Percentiles rank a stretch among this genome's conserved stretches.
phyloP scores from a whole-genome alignment of 768 basidiomycete genomes.

The Lactifluus rugatus region DNA sequence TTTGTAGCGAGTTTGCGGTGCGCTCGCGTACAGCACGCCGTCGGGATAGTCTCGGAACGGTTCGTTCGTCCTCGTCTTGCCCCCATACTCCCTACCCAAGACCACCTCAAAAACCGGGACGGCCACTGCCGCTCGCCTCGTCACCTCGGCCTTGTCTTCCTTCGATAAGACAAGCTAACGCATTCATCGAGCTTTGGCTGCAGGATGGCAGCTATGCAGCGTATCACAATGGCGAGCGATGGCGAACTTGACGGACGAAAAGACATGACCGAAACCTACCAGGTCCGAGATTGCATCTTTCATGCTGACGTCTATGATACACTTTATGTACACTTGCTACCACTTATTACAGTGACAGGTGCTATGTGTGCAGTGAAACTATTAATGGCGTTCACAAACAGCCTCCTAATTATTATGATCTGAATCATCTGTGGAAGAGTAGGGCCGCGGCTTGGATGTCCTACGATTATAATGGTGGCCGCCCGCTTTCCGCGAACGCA shows the following conservation, averaged over 20 bases:
- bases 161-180: slow-evolving; percentile 19
- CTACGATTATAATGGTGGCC: neutral
- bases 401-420: neutral
- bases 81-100: neutral
- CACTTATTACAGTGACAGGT: neutral
- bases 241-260: neutral
- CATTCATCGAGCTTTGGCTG: slow-evolving; percentile 59
- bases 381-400: neutral
- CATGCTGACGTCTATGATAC: slow-evolving; percentile 52
- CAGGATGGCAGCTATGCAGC: neutral
- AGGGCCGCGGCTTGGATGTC: neutral
- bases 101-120: slow-evolving; percentile 41
- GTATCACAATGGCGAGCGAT: neutral
- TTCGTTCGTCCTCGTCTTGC: slow-evolving; percentile 8
- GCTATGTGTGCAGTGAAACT: neutral
- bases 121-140: slow-evolving; percentile 29
- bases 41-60: slow-evolving; percentile 38
- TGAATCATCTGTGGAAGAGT: slow-evolving; percentile 4
- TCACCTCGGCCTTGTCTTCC: slow-evolving; percentile 28
- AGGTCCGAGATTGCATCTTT: slow-evolving; percentile 60
- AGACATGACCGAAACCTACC: slow-evolving; percentile 35
- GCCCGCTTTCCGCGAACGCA: neutral
- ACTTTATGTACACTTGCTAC: neutral
- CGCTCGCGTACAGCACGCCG: slow-evolving; percentile 33
- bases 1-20: slow-evolving; percentile 39